Percentiles rank a stretch among this genome's conserved stretches.
Conservation (phyloP, 345 rosid species). For the Lumnitzera littorea region DNA sequence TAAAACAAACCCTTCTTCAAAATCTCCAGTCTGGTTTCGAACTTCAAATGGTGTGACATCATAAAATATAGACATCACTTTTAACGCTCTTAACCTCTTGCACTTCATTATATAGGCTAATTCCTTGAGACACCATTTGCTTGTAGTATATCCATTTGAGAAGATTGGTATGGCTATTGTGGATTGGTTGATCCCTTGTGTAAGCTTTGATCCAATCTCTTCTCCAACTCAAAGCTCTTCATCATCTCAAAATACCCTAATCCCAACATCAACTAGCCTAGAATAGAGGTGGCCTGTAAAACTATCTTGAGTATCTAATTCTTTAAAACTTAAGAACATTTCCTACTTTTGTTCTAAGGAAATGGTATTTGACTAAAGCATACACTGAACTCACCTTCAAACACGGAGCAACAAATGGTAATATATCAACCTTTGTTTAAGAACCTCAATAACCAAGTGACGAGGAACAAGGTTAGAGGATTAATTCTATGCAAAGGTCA, state of each 20-base stretch:
- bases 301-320: too few relatives aligned
- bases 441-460: too few relatives aligned
- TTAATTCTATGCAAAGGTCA: too few relatives aligned
- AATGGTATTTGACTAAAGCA: too few relatives aligned
- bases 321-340: too few relatives aligned
- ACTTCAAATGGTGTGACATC: not conserved
- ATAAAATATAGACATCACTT: constrained; percentile 12
- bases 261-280: not conserved
- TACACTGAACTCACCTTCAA: too few relatives aligned
- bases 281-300: too few relatives aligned
- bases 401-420: too few relatives aligned
- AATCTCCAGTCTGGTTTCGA: not conserved
- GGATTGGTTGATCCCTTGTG: constrained; percentile 6
- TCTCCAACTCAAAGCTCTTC: not conserved
- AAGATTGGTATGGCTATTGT: constrained; percentile 12
- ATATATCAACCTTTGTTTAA: too few relatives aligned
- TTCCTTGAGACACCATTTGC: constrained; percentile 7
- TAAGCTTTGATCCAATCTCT: not conserved
- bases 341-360: too few relatives aligned
- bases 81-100: not conserved
- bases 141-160: not conserved
- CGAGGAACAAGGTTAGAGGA: too few relatives aligned
- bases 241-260: constrained; percentile 1
- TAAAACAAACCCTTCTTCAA: not conserved
- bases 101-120: constrained; percentile 7